Percentiles rank a stretch among this genome's conserved stretches.
Evolutionary conservation across 1,139 yeast species (phyloP).

Genomic region (Magnusiomyces clavatus): DNA sequence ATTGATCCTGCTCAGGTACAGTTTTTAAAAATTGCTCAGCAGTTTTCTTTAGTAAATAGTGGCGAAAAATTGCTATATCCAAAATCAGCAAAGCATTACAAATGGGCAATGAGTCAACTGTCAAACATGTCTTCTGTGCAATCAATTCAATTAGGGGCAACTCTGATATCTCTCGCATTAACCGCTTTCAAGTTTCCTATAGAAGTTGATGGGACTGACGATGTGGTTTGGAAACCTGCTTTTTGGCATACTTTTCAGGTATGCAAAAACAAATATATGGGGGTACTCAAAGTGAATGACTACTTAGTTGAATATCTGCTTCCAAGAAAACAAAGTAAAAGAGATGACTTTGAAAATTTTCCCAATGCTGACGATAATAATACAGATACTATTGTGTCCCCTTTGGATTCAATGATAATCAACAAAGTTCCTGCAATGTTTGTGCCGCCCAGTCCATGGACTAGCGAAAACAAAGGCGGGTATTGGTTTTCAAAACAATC

Average conservation of each 20-base stretch:
- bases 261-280: conserved; percentile 59
- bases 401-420: background rate
- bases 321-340: conserved; percentile 28
- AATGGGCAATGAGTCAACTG: conserved; percentile 11
- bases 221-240: conserved; percentile 58
- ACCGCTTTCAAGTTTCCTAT: conserved; percentile 51
- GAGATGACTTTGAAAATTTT: background rate
- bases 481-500: conserved; percentile 51
- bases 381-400: conserved; percentile 1
- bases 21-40: background rate
- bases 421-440: conserved; percentile 77
- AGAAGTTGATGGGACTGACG: conserved; percentile 43
- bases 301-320: conserved; percentile 47
- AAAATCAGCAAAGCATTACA: background rate
- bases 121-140: conserved; percentile 36
- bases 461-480: conserved; percentile 65
- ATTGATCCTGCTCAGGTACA: conserved; percentile 10
- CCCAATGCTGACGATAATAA: background rate
- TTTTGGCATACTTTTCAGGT: conserved; percentile 75
- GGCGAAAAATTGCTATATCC: no score
- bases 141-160: conserved; percentile 70
- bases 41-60: background rate
- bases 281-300: conserved; percentile 66
- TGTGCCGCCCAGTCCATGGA: conserved; percentile 77
- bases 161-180: conserved; percentile 55